A percentile compares a stretch with the other conserved stretches of the same genome.
Evolutionary conservation across 495 filamentous ascomycete genomes (phyloP).

Genomic region (Immersiella caudata): DNA sequence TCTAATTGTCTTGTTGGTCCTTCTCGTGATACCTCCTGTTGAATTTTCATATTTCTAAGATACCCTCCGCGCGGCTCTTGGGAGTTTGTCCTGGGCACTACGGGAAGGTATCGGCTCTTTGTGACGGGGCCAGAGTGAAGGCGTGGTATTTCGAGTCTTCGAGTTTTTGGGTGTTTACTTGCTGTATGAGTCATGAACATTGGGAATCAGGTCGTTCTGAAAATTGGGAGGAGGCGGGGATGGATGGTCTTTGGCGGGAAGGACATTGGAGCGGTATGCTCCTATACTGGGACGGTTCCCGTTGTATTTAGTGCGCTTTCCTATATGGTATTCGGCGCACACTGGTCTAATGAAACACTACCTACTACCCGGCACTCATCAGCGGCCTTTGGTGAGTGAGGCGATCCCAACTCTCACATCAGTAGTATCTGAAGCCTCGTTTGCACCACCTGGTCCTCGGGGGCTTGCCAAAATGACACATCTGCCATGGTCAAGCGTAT

Average conservation of each 20-base stretch:
- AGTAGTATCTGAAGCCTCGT: too few species aligned
- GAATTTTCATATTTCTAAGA: conserved; percentile 23
- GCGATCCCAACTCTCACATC: too few species aligned
- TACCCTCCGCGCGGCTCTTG: conserved; percentile 19
- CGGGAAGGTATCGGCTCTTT: background rate
- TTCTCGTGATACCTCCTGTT: conserved; percentile 39
- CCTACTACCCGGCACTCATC: background rate
- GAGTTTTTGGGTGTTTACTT: conserved; percentile 21
- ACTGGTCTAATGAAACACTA: conserved; percentile 2
- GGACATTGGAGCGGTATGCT: background rate
- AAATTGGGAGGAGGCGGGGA: background rate
- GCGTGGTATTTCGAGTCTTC: conserved; percentile 11
- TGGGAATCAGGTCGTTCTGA: conserved; percentile 14
- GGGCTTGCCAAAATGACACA: too few species aligned
- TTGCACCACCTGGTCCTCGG: too few species aligned
- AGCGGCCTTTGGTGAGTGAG: background rate
- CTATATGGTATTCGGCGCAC: background rate
- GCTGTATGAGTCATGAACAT: conserved; percentile 19
- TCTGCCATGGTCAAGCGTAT: too few species aligned
- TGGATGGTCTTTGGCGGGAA: background rate
- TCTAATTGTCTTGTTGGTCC: conserved; percentile 24
- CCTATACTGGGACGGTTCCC: conserved; percentile 9
- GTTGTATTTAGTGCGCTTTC: conserved; percentile 10
- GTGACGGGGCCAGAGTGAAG: background rate
- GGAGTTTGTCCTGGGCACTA: background rate